phyloP scores from a whole-genome alignment of 1,284 basidiomycete species.

The Cystobasidiaceae sp. region DNA sequence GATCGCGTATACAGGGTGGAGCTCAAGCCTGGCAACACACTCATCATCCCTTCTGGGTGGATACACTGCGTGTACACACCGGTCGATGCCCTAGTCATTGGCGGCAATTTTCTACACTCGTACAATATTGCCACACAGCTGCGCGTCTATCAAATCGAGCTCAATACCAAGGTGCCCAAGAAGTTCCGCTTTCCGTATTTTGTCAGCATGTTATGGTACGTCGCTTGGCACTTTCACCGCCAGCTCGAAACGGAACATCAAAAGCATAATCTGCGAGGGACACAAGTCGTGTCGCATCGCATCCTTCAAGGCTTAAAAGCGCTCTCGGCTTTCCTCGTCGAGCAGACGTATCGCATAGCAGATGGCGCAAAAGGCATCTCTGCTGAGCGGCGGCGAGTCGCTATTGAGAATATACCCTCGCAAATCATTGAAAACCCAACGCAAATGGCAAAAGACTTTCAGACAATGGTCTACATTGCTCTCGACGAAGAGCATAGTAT shows the following conservation, averaged over 20 bases:
- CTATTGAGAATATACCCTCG: conserved; percentile 70
- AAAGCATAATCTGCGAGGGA: conserved; percentile 3
- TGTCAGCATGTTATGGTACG: conserved; percentile 47
- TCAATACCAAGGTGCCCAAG: conserved; percentile 83
- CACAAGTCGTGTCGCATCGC: conserved; percentile 49
- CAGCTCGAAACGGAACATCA: conserved; percentile 12
- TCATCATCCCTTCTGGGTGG: conserved; percentile 90
- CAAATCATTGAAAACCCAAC: conserved; percentile 72
- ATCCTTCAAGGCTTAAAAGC: conserved; percentile 65
- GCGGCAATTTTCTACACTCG: conserved; percentile 92
- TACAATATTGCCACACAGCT: conserved; percentile 57
- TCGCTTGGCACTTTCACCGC: conserved; percentile 38
- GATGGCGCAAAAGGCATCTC: conserved; percentile 52
- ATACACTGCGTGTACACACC: conserved; percentile 98
- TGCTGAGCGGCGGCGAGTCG: conserved; percentile 56
- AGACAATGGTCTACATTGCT: conserved; percentile 67
- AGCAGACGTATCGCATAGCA: conserved; percentile 59
- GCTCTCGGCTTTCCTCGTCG: conserved; percentile 71
- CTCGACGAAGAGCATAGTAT: conserved; percentile 55
- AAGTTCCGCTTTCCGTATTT: conserved; percentile 81
- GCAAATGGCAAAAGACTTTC: conserved; percentile 69
- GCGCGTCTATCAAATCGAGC: conserved; percentile 82
- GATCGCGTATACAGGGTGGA: conserved; percentile 73
- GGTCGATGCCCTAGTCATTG: conserved; percentile 85
- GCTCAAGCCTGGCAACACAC: conserved; percentile 43